Conservation (phyloP, 108 stramenopile genomes). For the Mediolabrus comicus region DNA sequence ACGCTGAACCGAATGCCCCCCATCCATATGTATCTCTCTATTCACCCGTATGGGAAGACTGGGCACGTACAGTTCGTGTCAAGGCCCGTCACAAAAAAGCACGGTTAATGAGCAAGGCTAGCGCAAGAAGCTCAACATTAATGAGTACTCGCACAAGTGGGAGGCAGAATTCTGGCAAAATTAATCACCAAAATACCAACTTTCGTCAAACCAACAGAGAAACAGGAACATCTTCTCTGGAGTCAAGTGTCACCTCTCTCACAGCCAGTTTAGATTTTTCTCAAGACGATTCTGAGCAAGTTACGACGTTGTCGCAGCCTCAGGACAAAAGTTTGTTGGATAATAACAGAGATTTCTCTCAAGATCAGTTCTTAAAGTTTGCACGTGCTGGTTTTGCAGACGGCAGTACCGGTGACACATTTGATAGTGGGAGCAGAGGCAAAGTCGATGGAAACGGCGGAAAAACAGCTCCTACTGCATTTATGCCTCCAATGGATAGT, state of each 20-base stretch:
- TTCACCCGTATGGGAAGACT: slow-evolving; percentile 63
- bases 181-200: not conserved
- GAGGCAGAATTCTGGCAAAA: not conserved
- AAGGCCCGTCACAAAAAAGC: slow-evolving; percentile 30
- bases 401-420: not conserved
- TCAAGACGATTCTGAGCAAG: not conserved
- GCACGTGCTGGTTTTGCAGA: slow-evolving; percentile 49
- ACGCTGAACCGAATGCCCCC: slow-evolving; percentile 1
- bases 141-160: not conserved
- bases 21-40: slow-evolving; percentile 55
- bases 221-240: not conserved
- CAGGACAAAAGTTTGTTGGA: not conserved
- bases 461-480: slow-evolving; percentile 19
- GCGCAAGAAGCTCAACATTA: slow-evolving; percentile 4
- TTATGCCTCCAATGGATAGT: not conserved
- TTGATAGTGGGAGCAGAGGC: not conserved
- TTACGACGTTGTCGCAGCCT: not conserved
- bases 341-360: slow-evolving; percentile 25
- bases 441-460: not conserved
- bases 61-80: slow-evolving; percentile 31
- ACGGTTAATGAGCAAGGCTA: not conserved
- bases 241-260: not conserved
- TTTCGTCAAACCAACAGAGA: not conserved
- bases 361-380: slow-evolving; percentile 60
- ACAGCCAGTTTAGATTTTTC: not conserved